Percentiles rank a stretch among this genome's conserved stretches.
phyloP scores from a whole-genome alignment of 2,329 filamentous ascomycete species.

The Corniculantispora saksenae region DNA sequence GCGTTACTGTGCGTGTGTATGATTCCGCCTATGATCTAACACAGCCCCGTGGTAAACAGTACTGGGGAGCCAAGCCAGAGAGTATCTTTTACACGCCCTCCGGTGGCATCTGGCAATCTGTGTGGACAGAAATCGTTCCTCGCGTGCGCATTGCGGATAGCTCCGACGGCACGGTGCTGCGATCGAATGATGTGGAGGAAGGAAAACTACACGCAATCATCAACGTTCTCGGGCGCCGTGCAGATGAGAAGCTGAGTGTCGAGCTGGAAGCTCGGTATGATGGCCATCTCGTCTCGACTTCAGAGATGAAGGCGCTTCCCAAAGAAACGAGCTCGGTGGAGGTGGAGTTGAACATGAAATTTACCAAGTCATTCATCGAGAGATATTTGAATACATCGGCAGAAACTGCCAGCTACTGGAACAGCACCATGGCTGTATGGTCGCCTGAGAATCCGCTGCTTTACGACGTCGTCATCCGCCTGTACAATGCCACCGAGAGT shows the following conservation, averaged over 20 bases:
- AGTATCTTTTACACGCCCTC: slow-evolving; percentile 61
- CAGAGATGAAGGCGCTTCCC: slow-evolving; percentile 44
- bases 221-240: slow-evolving; percentile 49
- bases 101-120: slow-evolving; percentile 59
- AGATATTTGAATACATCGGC: slow-evolving; percentile 39
- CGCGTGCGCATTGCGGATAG: slow-evolving; percentile 53
- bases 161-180: slow-evolving; percentile 58
- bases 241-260: slow-evolving; percentile 48
- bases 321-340: slow-evolving; percentile 50
- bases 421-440: slow-evolving; percentile 61
- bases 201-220: slow-evolving; percentile 54
- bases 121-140: slow-evolving; percentile 59
- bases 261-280: slow-evolving; percentile 55
- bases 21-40: slow-evolving; percentile 66
- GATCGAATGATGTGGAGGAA: slow-evolving; percentile 53
- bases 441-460: slow-evolving; percentile 59
- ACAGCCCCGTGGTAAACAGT: slow-evolving; percentile 69
- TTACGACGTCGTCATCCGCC: slow-evolving; percentile 55
- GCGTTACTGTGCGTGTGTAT: slow-evolving; percentile 57
- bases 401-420: slow-evolving; percentile 44
- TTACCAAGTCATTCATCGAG: slow-evolving; percentile 41
- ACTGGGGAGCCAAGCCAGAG: slow-evolving; percentile 62
- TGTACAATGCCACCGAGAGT: slow-evolving; percentile 44
- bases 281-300: slow-evolving; percentile 47
- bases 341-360: slow-evolving; percentile 50